Base-by-base conservation (phyloP, 2,329 filamentous ascomycete species). In the Colletotrichum melonis region DNA sequence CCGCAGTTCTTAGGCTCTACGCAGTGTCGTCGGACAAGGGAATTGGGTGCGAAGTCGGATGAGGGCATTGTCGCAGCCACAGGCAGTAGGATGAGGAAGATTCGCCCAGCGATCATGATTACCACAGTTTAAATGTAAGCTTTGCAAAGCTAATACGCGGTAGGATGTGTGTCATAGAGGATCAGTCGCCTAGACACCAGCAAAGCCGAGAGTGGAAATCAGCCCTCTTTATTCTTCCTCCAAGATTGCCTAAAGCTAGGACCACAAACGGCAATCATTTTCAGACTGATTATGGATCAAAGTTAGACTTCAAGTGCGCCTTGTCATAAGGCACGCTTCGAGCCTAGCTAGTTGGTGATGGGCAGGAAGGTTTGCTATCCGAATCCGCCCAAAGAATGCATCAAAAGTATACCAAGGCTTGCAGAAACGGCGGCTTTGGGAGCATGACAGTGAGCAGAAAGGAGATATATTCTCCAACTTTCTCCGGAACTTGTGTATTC, bases 1-100 rank as follows among this genome's bases (percentile, higher is more conserved):
- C 68, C 75, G 0, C 75, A 74, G 16, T 75, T 72, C 12, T 69
- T 73, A 57, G 73, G 67, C 35, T 78, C 75, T 32, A 77, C 73
- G 30, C 74, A 74, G 14, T 73, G 67, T 52, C 74, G 69, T 5
- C 73, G 72, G 30, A 72, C 42, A 19, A 72, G 69, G 3, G 28
- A 16, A 2, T 16, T 26, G 1, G n/a, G 8, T 8, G 16, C 30
- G 6, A 58, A 28, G 42, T 54, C 7, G 5, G 28, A 54, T 4
- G 69, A 54, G 8, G 69, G 69, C 52, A 63, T 42, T 11, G 69
- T 65, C 3, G 42, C 65, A 38, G 65, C 69, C 12, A 72, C 42
- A 7, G 69, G 58, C 2, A 72, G 35, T 1, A 72, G 58, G 24
- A 38, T 52, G 1, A 72, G 52, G 1, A 69, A 5, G 3, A 32